phyloP scores from a whole-genome alignment of 1,284 basidiomycete species.

The Microbotryum violaceum region DNA sequence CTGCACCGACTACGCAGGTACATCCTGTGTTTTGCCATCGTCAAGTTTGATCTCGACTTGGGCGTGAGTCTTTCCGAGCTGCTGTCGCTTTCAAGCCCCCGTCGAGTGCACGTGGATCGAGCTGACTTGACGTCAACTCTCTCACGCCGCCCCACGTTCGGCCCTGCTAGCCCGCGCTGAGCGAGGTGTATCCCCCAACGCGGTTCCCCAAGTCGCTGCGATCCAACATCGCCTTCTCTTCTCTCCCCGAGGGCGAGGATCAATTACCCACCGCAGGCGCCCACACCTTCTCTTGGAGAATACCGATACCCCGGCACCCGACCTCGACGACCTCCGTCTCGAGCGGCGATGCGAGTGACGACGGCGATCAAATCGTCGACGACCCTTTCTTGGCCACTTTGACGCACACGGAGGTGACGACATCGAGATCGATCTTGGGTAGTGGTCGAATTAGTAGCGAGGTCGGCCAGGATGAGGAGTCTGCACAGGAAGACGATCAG shows the following conservation, averaged over 20 bases:
- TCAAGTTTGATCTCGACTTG: slow-evolving; percentile 75
- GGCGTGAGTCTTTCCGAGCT: slow-evolving; percentile 32
- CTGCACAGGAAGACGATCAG: slow-evolving; percentile 41
- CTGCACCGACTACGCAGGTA: slow-evolving; percentile 57
- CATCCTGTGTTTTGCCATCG: slow-evolving; percentile 70
- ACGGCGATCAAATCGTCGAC: no score
- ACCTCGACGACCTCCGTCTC: slow-evolving; percentile 2
- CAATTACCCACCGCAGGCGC: slow-evolving; percentile 36
- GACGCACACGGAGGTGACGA: no score
- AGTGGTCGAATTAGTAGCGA: neutral
- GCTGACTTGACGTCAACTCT: slow-evolving; percentile 29
- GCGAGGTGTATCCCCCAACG: slow-evolving; percentile 1
- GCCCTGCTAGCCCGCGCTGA: slow-evolving; percentile 54
- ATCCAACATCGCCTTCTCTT: slow-evolving; percentile 69
- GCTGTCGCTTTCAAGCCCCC: slow-evolving; percentile 3
- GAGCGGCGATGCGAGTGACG: no score
- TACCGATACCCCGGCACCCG: slow-evolving; percentile 27
- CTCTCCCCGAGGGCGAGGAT: slow-evolving; percentile 59
- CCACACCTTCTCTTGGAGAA: slow-evolving; percentile 24
- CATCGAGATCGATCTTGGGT: neutral
- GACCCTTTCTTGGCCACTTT: no score
- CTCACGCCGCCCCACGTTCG: slow-evolving; percentile 57
- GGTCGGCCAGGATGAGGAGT: slow-evolving; percentile 17
- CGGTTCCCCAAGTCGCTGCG: slow-evolving; percentile 18
- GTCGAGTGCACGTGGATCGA: no score